Evolutionary conservation across 108 stramenopile species (phyloP), one percentile per base, ranked within the genome.

Genomic region (Cyclotella choctawhatcheeana): DNA sequence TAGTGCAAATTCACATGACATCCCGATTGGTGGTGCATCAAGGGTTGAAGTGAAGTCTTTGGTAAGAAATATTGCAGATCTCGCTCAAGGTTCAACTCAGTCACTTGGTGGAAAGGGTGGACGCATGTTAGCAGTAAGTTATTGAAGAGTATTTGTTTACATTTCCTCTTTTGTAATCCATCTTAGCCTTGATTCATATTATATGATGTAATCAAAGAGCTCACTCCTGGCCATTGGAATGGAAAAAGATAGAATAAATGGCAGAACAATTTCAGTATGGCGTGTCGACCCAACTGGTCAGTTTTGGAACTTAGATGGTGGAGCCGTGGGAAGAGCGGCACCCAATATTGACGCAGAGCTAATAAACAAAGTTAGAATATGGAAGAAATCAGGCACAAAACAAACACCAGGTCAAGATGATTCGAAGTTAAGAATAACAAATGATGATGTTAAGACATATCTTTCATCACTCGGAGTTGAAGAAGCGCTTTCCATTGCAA

Each of bases 231-330:
- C 86, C 10, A 44, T 93, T 21, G 86, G 86, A 85, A 54, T 37
- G 14, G 17, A 61, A 7, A 55, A 52, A 13, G 5, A 25, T 22
- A n/a, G 29, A 14, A 14, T 4, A 7, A 12, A 50, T 52, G 33
- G 52, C 31, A 53, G 62, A 25, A 48, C 5, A 14, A 53, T 81
- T 20, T 56, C 25, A 26, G 29, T 91, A 21, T 94, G 90, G 90
- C 73, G 89, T 31, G 69, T 91, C 24, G 93, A 94, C 65, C 89
- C 90, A 26, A 91, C 88, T 0, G 93, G 93, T 44, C 93, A 94
- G 64, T 91, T 94, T 67, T 94, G 89, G 89, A 84, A 78, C 25
- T 82, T 83, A 44, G 77, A 88, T 67, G 87, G 77, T 12, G 73
- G 89, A 1, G 82, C 89, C 8, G 67, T 87, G 0, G 93, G 93